Evolutionary conservation across 169 alveolate species (phyloP).

Genomic region (Hepatocystis sp.): DNA sequence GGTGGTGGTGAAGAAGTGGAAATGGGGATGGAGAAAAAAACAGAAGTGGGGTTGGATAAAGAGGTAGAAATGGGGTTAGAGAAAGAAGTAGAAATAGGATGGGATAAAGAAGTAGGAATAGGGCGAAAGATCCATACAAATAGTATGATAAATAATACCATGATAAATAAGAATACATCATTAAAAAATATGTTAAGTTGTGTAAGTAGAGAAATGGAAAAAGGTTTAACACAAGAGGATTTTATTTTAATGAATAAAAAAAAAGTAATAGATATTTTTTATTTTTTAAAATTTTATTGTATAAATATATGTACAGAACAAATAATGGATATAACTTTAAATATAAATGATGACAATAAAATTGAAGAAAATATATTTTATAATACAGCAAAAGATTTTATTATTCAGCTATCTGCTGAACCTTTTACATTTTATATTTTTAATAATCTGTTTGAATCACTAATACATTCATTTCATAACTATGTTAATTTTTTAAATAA

Average conservation of each 20-base stretch:
- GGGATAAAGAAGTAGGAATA: no score
- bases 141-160: no score
- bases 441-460: conserved; percentile 53
- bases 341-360: conserved; percentile 38
- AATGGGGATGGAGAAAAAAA: no score
- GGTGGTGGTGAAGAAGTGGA: no score
- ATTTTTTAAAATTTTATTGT: conserved; percentile 47
- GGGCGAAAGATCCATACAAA: background rate
- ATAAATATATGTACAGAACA: conserved; percentile 53
- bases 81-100: no score
- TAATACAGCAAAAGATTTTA: conserved; percentile 45
- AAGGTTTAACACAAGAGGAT: conserved; percentile 35
- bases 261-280: conserved; percentile 58
- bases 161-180: conserved; percentile 39
- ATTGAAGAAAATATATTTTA: conserved; percentile 64
- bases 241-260: conserved; percentile 40
- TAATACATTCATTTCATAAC: conserved; percentile 63
- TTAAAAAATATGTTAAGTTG: conserved; percentile 26
- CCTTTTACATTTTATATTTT: conserved; percentile 49
- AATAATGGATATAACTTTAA: conserved; percentile 45
- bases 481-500: conserved; percentile 35
- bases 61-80: no score
- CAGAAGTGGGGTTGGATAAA: no score
- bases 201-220: conserved; percentile 47
- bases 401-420: conserved; percentile 32